Evolutionary conservation across 2,329 filamentous ascomycete species (phyloP).

Genomic region (Eurotiales sp.): DNA sequence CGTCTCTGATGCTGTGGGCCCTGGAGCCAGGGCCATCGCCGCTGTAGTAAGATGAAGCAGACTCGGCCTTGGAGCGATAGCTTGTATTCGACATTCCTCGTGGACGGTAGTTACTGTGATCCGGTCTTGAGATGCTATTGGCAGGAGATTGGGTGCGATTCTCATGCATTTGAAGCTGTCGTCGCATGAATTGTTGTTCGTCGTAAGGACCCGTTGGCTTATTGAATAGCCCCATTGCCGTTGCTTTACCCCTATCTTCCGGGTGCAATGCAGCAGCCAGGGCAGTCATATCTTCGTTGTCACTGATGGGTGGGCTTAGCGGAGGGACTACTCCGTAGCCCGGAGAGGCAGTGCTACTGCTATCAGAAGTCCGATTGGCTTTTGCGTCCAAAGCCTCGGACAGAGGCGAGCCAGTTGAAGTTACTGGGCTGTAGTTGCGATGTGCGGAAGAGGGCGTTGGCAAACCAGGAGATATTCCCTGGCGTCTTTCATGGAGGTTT

Average conservation of each 20-base stretch:
- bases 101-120: conserved; percentile 23
- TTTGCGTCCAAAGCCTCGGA: conserved; percentile 33
- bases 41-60: conserved; percentile 36
- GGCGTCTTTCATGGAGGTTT: conserved; percentile 56
- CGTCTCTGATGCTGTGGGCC: conserved; percentile 25
- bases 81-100: conserved; percentile 36
- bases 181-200: conserved; percentile 77
- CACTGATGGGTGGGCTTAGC: conserved; percentile 67
- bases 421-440: conserved; percentile 39
- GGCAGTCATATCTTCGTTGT: conserved; percentile 62
- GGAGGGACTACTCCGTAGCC: conserved; percentile 48
- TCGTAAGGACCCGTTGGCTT: conserved; percentile 75
- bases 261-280: conserved; percentile 65
- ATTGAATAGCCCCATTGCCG: conserved; percentile 66
- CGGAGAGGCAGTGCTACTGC: conserved; percentile 27
- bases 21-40: conserved; percentile 23
- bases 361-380: conserved; percentile 28
- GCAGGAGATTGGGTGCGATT: conserved; percentile 54
- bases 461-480: conserved; percentile 31
- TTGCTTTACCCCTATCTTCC: conserved; percentile 76
- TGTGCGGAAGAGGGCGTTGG: conserved; percentile 24
- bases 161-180: conserved; percentile 75
- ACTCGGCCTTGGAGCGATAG: conserved; percentile 34
- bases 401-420: conserved; percentile 34
- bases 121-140: conserved; percentile 17